Evolutionary conservation across 441 rosid genomes (phyloP), one percentile per base, ranked within the genome.

Genomic region (Euphorbia celastroides): DNA sequence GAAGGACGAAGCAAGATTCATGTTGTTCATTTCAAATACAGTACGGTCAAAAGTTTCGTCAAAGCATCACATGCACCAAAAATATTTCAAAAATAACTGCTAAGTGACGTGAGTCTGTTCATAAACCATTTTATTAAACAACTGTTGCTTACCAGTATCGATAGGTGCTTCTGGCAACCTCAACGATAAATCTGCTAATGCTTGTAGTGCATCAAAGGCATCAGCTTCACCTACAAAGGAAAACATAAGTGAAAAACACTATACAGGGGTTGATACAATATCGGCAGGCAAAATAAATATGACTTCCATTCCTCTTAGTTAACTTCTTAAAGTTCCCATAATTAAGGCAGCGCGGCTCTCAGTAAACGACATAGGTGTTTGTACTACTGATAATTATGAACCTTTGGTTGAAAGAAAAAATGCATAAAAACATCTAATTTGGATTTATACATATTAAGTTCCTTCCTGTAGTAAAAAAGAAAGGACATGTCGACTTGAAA

Each of bases 101-200:
- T 7, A 2, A 42, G 34, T 34, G 14, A 48, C 20, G 31, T 52
- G 42, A 14, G 22, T 19, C 32, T 13, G 25, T 30, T 8, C 26
- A 23, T 64, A 60, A 32, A 19, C 25, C 23, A 32, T 32, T 32
- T 17, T 57, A 44, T 62, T 66, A 72, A 70, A 73, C 64, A 69
- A 66, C 65, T 36, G 69, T 66, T 68, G 62, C 83, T 71, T 75
- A 93, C 98, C 95, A 22, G 90, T 87, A 52, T 90, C 97, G 5
- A 82, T 74, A 31, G 89, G 82, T 75, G 88, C 78, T 70, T 86
- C 91, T 69, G 98, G 96, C 89, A 92, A 80, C 90, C 87, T 84
- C 82, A 93, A 77, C 65, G 98, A 93, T 62, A 93, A 69, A 84
- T 90, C 97, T 59, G 89, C 86, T 84, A 96, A 78, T 56, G 92